Conservation (phyloP, 2,329 filamentous ascomycete genomes). For the Fusarium bactridioides region DNA sequence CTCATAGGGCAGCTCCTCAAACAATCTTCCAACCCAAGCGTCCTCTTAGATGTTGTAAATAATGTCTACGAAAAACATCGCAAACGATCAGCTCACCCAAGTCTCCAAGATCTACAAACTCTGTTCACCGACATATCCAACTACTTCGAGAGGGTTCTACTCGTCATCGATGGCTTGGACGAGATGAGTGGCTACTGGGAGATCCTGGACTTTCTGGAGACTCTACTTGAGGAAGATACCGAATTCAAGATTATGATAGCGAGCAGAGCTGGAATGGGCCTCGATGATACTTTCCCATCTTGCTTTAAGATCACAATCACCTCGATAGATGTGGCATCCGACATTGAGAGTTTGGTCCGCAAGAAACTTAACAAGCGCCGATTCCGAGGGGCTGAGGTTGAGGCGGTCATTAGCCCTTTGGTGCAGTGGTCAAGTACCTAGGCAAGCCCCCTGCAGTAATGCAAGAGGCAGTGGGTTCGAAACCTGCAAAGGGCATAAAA, state of each 20-base stretch:
- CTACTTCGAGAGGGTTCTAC: not conserved
- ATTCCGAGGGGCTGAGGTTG: not conserved
- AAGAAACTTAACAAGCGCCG: not conserved
- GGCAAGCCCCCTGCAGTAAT: too few species aligned
- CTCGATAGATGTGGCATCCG: not conserved
- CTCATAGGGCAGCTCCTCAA: not conserved
- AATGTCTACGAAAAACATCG: not conserved
- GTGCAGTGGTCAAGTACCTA: too few species aligned
- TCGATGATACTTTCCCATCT: not conserved
- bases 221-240: fast-evolving
- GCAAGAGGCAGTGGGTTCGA: too few species aligned
- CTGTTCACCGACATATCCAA: not conserved
- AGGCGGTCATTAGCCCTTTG: fast-evolving
- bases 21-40: not conserved
- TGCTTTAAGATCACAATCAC: not conserved
- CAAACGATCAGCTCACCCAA: not conserved
- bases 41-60: not conserved
- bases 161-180: not conserved
- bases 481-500: too few species aligned
- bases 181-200: not conserved
- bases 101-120: not conserved
- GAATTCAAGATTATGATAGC: not conserved
- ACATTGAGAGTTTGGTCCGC: not conserved
- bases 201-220: not conserved
- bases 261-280: not conserved